phyloP scores from a whole-genome alignment of 495 filamentous ascomycete genomes.

The Penicillium canescens region DNA sequence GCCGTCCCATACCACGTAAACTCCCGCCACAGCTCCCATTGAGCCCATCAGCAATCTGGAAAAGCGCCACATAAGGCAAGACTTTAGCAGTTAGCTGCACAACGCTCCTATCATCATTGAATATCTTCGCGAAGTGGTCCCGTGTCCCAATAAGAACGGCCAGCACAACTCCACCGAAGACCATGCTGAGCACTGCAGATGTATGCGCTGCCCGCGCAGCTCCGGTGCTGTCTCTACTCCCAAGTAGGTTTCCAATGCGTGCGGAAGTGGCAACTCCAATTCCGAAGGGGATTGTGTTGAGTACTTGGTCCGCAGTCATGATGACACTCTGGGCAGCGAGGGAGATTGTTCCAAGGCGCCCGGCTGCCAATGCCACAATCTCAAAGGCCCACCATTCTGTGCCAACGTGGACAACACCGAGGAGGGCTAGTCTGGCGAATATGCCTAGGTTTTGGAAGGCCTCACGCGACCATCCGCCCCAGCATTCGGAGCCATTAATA shows the following conservation, averaged over 20 bases:
- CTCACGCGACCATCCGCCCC: conserved; percentile 75
- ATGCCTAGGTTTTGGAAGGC: conserved; percentile 66
- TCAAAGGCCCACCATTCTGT: conserved; percentile 98
- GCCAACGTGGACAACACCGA: conserved; percentile 87
- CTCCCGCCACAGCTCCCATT: conserved; percentile 85
- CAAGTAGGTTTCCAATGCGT: conserved; percentile 81
- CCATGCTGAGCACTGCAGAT: conserved; percentile 71
- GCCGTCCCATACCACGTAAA: conserved; percentile 81
- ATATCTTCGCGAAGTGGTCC: conserved; percentile 77
- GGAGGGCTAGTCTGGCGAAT: conserved; percentile 73
- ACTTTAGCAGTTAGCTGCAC: conserved; percentile 78
- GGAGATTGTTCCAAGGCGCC: conserved; percentile 77
- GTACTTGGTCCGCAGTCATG: conserved; percentile 91
- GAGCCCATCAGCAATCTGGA: conserved; percentile 89
- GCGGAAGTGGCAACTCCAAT: conserved; percentile 82
- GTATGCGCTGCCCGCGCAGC: conserved; percentile 75
- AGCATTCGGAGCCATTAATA: conserved; percentile 71
- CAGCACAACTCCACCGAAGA: conserved; percentile 70
- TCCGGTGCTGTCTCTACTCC: conserved; percentile 64
- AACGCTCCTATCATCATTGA: conserved; percentile 77
- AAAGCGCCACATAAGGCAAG: conserved; percentile 87
- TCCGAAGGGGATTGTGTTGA: conserved; percentile 93
- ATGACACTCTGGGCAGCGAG: conserved; percentile 89
- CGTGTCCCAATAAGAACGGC: conserved; percentile 70
- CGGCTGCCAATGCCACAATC: conserved; percentile 89